Conservation (phyloP, 2,329 filamentous ascomycete species). For the Colletotrichum sidae region DNA sequence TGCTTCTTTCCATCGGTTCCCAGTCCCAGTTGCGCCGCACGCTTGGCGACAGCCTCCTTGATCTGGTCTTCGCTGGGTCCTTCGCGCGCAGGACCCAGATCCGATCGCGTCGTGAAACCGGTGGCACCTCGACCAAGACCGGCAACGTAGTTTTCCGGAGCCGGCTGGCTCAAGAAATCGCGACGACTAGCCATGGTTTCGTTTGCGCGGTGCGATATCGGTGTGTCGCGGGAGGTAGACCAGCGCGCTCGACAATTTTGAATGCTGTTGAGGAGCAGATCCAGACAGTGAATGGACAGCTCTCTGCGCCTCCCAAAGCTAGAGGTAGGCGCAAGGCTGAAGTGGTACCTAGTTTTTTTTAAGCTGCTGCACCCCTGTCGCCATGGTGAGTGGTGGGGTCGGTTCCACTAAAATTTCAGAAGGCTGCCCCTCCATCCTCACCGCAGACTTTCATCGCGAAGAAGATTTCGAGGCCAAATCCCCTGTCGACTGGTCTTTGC, state of each 20-base stretch:
- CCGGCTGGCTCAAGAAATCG: constrained; percentile 90
- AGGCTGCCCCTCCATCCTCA: constrained; percentile 38
- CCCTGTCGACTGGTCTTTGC: background rate
- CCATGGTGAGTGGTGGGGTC: constrained; percentile 16
- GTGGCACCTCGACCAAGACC: constrained; percentile 98
- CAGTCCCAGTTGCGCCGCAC: constrained; percentile 86
- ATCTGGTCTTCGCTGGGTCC: constrained; percentile 98
- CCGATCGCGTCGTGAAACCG: constrained; percentile 96
- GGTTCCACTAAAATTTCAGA: constrained; percentile 37
- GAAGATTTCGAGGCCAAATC: constrained; percentile 16
- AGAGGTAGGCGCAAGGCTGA: constrained; percentile 35
- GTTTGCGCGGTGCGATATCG: constrained; percentile 1
- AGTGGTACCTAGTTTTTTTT: constrained; percentile 36
- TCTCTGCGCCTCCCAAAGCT: constrained; percentile 5
- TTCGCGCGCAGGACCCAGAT: constrained; percentile 93
- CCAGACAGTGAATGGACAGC: constrained; percentile 4
- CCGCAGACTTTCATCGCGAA: constrained; percentile 33
- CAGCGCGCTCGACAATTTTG: constrained; percentile 1
- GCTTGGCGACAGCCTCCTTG: constrained; percentile 95
- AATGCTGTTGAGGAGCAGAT: background rate
- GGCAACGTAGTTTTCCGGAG: constrained; percentile 90
- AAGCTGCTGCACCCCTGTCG: constrained; percentile 35
- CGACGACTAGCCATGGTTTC: constrained; percentile 70
- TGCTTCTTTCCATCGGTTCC: constrained; percentile 75
- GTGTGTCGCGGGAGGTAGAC: background rate